Evolutionary conservation across 306 rosid species (phyloP).

Genomic region (Alnus rubra): DNA sequence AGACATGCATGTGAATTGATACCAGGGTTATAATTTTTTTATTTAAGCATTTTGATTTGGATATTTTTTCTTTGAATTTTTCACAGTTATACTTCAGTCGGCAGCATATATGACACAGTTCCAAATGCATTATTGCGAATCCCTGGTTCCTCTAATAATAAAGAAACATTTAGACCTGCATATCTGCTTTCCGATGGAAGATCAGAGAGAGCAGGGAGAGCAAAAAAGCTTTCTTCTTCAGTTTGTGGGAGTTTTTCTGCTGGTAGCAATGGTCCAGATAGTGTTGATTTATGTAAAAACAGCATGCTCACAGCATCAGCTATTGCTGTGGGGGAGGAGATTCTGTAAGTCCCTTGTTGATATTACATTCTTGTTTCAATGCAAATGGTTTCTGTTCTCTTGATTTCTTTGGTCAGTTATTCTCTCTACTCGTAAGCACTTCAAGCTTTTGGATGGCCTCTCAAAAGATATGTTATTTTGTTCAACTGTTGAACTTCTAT

Average conservation of each 20-base stretch:
- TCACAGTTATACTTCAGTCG: slow-evolving; percentile 90
- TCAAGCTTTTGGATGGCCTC: slow-evolving; percentile 1
- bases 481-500: slow-evolving; percentile 2
- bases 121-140: slow-evolving; percentile 74
- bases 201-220: slow-evolving; percentile 94
- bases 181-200: slow-evolving; percentile 93
- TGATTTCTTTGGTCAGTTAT: slow-evolving; percentile 11
- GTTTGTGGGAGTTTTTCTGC: slow-evolving; percentile 39
- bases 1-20: slow-evolving; percentile 22
- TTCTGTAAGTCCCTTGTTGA: slow-evolving; percentile 73
- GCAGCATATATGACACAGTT: slow-evolving; percentile 83
- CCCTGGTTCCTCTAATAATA: slow-evolving; percentile 38
- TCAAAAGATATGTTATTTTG: slow-evolving; percentile 12
- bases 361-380: slow-evolving; percentile 22
- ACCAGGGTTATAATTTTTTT: slow-evolving; percentile 21
- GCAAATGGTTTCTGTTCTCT: slow-evolving; percentile 18
- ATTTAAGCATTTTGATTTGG: slow-evolving; percentile 20
- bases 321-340: slow-evolving; percentile 91
- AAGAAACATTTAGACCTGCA: slow-evolving; percentile 74
- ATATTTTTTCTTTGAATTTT: slow-evolving; percentile 19
- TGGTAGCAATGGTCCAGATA: slow-evolving; percentile 56
- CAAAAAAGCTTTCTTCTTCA: slow-evolving; percentile 54
- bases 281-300: slow-evolving; percentile 44
- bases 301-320: slow-evolving; percentile 71
- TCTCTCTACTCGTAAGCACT: slow-evolving; percentile 2